Conservation (phyloP, 345 rosid genomes). For the Acer saccharum region DNA sequence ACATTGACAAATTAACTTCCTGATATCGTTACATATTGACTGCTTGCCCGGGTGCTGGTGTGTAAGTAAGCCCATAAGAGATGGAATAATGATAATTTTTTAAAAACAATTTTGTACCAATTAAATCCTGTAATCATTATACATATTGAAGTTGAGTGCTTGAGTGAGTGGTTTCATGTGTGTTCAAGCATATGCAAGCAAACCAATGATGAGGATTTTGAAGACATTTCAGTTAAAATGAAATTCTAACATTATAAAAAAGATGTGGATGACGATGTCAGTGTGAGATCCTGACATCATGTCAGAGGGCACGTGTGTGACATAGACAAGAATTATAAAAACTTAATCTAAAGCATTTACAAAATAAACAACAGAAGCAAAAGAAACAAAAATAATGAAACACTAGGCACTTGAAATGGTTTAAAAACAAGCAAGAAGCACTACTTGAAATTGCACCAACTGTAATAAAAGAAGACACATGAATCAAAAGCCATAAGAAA, state of each 20-base stretch:
- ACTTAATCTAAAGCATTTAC: not conserved
- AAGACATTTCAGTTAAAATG: not conserved
- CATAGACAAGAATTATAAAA: too few relatives aligned
- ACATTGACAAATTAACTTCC: too few relatives aligned
- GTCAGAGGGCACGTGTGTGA: not conserved
- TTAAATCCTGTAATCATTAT: not conserved
- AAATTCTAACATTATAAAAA: not conserved
- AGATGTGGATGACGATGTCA: not conserved
- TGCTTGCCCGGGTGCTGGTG: not conserved
- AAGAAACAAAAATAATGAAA: not conserved
- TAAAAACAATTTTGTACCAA: not conserved
- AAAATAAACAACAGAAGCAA: not conserved
- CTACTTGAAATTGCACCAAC: not conserved
- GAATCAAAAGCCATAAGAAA: constrained; percentile 15
- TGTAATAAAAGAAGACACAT: not conserved
- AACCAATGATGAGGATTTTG: not conserved
- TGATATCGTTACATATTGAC: not conserved
- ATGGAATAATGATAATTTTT: not conserved
- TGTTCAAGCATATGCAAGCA: not conserved
- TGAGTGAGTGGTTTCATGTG: not conserved
- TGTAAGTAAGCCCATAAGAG: not conserved
- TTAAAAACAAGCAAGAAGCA: not conserved
- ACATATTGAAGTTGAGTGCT: not conserved
- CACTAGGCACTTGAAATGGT: not conserved
- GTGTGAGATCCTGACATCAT: not conserved